These are phyloP conservation scores for Leishmania mexicana DNA, from an alignment of 208 protist species.

Conservation along the genomic window DNA sequence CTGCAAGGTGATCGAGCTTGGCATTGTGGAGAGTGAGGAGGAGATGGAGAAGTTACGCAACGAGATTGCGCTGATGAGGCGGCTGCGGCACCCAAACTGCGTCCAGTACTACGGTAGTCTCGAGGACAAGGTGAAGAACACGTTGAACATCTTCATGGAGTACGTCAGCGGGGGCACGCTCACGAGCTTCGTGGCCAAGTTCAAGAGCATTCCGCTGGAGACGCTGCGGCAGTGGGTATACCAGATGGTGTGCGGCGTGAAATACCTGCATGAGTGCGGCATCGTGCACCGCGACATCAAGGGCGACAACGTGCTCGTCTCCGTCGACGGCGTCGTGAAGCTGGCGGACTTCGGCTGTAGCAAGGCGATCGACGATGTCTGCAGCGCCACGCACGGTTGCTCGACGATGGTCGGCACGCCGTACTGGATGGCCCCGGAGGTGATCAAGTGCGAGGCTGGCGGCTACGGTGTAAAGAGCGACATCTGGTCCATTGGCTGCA, in stretches of 20 bases:
- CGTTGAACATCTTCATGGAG: constrained; percentile 95
- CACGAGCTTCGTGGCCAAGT: constrained; percentile 80
- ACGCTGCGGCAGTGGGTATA: constrained; percentile 86
- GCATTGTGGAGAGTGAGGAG: constrained; percentile 53
- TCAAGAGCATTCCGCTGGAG: constrained; percentile 69
- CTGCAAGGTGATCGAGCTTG: constrained; percentile 87
- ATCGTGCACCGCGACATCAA: constrained; percentile 94
- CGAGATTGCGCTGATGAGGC: constrained; percentile 85
- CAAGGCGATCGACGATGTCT: constrained; percentile 85
- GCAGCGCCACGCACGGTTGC: constrained; percentile 78
- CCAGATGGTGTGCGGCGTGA: constrained; percentile 91
- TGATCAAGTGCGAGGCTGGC: constrained; percentile 84
- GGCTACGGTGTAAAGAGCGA: constrained; percentile 94
- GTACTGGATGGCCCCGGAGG: constrained; percentile 94
- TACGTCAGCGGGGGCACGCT: constrained; percentile 86
- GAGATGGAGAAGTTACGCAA: constrained; percentile 85
- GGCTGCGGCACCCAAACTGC: constrained; percentile 90
- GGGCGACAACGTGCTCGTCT: constrained; percentile 91
- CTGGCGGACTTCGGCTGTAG: constrained; percentile 94
- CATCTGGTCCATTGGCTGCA: constrained; percentile 95
- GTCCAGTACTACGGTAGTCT: constrained; percentile 91
- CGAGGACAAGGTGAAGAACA: constrained; percentile 62
- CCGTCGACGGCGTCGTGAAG: constrained; percentile 86
- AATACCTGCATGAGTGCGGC: constrained; percentile 88
- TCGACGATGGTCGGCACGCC: constrained; percentile 89